Base-by-base conservation (phyloP, 2,329 filamentous ascomycete genomes). In the Ceratocystiopsis brevicomis region DNA sequence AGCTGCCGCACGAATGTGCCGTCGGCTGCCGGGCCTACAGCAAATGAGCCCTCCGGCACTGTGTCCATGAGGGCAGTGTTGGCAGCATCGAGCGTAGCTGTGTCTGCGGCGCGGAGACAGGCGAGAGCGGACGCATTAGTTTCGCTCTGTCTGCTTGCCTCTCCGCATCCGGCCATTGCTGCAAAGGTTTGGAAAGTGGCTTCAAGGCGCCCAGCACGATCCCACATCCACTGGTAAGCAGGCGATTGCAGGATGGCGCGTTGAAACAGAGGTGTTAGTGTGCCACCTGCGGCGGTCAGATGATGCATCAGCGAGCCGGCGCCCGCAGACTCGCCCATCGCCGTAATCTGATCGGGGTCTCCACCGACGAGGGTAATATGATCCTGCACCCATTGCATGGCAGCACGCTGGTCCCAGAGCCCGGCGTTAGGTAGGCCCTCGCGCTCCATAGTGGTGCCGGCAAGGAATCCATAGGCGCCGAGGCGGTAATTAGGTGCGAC, bases 301-400 rank as follows among this genome's bases (percentile, higher is more conserved):
- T 70, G 67, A 44, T 70, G 65, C 40, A 69, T 49, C 41, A 71
- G 63, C 5, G 64, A 68, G 1, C 63, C 61, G 1, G 64, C 69
- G 1, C 69, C 68, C 0, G 68, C 67, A 10, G 63, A 68, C 48
- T 69, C 63, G 3, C 67, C 69, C 58, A 64, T 64, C 5, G 65
- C 65, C 1, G 62, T 68, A 6, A 71, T 65, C 4, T 56, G 49
- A 4, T 52, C 54, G 6, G 60, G 57, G 45, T 71, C 63, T n/a
- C 68, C 69, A 10, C 64, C 63, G 5, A 71, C 53, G 0, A 62
- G 53, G 10, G 51, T 43, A 37, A 70, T 65, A 48, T 69, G 59
- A 39, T 64, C 55, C 39, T 64, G 59, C 1, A 67, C 62, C 67
- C 67, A 71, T 49, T 68, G 53, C 17, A 70, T 57, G 2, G 61